phyloP scores from a whole-genome alignment of 805 yeast species.

The Starmerella cellae region DNA sequence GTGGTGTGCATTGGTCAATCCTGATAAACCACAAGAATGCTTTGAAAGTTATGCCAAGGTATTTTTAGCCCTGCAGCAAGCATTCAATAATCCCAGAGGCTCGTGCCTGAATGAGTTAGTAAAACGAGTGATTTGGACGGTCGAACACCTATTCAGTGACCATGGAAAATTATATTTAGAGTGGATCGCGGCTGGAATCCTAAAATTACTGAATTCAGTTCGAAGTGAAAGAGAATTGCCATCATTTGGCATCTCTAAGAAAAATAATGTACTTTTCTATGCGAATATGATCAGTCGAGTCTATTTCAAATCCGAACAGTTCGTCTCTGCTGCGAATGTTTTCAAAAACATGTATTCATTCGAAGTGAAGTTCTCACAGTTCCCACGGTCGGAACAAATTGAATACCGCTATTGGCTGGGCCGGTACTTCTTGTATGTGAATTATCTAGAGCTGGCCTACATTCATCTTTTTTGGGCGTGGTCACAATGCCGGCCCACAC shows the following conservation, averaged over 20 bases:
- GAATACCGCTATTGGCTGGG: conserved; percentile 24
- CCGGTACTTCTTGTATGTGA: conserved; percentile 26
- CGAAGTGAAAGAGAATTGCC: conserved; percentile 35
- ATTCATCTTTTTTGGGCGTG: conserved; percentile 46
- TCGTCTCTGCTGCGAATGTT: conserved; percentile 47
- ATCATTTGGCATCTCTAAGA: conserved; percentile 28
- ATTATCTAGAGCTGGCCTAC: conserved; percentile 12
- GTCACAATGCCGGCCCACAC: conserved; percentile 27
- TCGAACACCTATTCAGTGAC: conserved; percentile 6
- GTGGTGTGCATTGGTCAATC: conserved; percentile 39
- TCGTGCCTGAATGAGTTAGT: conserved; percentile 19
- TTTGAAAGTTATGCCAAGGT: conserved; percentile 41
- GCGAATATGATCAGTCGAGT: conserved; percentile 44
- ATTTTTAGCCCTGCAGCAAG: conserved; percentile 32
- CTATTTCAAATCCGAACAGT: conserved; percentile 34
- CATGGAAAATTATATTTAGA: conserved; percentile 22
- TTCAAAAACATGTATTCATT: conserved; percentile 60
- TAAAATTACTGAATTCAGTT: conserved; percentile 48
- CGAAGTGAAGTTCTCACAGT: conserved; percentile 9
- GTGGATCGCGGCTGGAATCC: conserved; percentile 40
- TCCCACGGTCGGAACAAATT: conserved; percentile 19
- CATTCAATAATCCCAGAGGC: conserved; percentile 27
- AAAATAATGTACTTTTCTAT: conserved; percentile 38
- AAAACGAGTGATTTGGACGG: conserved; percentile 3
- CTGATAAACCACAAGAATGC: conserved; percentile 37